Conservation (phyloP, 2,329 filamentous ascomycete genomes). For the Cladosporium sphaerospermum region DNA sequence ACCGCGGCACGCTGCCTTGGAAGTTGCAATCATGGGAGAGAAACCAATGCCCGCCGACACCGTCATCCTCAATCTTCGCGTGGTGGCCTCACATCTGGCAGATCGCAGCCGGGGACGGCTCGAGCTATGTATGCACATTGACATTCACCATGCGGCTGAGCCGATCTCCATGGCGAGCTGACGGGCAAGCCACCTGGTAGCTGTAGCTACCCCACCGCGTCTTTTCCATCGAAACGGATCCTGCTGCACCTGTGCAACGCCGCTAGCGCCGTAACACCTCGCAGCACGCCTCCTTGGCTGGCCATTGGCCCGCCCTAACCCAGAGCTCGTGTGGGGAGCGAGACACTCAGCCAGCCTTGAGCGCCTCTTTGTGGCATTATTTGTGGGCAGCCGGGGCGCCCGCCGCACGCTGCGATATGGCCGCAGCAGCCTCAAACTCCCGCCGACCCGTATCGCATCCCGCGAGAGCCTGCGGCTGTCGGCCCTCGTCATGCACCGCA, state of each 20-base stretch:
- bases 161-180: background rate
- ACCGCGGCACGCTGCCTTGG: constrained; percentile 1
- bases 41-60: too few relatives aligned
- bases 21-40: background rate
- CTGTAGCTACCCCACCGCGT: constrained; percentile 2
- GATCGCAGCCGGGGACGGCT: background rate
- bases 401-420: constrained; percentile 2
- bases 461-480: background rate
- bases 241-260: constrained; percentile 9
- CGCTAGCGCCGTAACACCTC: constrained; percentile 10
- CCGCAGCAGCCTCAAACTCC: constrained; percentile 2
- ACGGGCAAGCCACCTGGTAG: constrained; percentile 6
- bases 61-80: too few relatives aligned
- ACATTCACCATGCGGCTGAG: constrained; percentile 7
- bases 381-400: constrained; percentile 4
- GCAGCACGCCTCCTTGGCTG: background rate
- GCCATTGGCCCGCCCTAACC: constrained; percentile 1
- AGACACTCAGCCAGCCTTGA: background rate
- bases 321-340: constrained; percentile 6
- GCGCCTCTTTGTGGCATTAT: constrained; percentile 1
- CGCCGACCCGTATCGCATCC: background rate
- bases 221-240: constrained; percentile 6
- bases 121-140: constrained; percentile 2
- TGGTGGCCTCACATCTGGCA: background rate
- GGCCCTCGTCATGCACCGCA: too few relatives aligned